phyloP scores from a whole-genome alignment of 140 eudicot genomes.

The Bidens hawaiensis region DNA sequence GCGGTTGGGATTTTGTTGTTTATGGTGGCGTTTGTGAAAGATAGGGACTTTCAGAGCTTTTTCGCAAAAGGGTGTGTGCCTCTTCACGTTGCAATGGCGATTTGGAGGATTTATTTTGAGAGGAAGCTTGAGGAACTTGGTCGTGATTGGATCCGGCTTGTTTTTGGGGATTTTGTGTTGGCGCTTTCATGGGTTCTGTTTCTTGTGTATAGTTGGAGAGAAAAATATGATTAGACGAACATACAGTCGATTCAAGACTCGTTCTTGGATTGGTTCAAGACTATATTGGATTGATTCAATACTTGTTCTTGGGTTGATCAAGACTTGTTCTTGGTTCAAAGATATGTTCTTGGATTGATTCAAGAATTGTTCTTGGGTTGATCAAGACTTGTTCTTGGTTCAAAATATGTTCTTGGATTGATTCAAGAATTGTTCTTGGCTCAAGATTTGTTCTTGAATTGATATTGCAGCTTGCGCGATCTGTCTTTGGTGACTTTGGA shows the following conservation, averaged over 20 bases:
- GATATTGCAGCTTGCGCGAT: slow-evolving; percentile 12
- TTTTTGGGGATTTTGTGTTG: slow-evolving; percentile 70
- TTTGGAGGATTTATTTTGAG: slow-evolving; percentile 87
- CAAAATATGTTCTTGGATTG: slow-evolving; percentile 6
- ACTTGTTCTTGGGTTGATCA: too few relatives aligned
- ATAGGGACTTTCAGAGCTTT: slow-evolving; percentile 76
- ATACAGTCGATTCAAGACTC: not conserved
- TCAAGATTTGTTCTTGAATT: not conserved
- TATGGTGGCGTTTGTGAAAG: slow-evolving; percentile 95
- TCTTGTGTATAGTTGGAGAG: slow-evolving; percentile 88
- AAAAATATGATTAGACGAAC: slow-evolving; percentile 66
- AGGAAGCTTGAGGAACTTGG: slow-evolving; percentile 76
- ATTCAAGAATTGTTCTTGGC: too few relatives aligned
- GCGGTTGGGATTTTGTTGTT: slow-evolving; percentile 77
- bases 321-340: not conserved
- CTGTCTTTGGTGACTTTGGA: slow-evolving; percentile 1
- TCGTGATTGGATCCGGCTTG: slow-evolving; percentile 73
- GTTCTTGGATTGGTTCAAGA: slow-evolving; percentile 15
- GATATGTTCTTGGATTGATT: too few relatives aligned
- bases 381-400: too few relatives aligned
- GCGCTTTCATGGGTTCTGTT: slow-evolving; percentile 91
- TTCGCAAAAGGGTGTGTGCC: slow-evolving; percentile 94
- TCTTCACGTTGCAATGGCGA: slow-evolving; percentile 79
- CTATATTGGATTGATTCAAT: too few relatives aligned
- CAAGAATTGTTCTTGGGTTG: too few relatives aligned